Conservation (phyloP, 441 rosid genomes). For the Caryocar brasiliense region DNA sequence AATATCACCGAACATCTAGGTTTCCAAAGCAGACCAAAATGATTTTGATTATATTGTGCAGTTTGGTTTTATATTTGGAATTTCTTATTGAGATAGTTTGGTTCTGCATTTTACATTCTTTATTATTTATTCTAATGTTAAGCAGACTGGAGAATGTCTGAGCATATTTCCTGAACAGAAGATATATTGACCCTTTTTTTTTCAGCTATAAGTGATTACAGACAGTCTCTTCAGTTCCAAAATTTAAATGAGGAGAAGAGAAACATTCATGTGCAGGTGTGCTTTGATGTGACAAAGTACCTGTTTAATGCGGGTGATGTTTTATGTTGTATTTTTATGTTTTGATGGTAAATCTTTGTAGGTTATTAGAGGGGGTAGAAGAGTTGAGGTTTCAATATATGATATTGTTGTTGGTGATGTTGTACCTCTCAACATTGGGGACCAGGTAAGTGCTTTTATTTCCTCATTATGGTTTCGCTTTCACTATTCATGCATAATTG, state of each 20-base stretch:
- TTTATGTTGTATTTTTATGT: slow-evolving; percentile 10
- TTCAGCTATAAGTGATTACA: slow-evolving; percentile 91
- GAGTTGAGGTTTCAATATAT: slow-evolving; percentile 85
- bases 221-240: slow-evolving; percentile 94
- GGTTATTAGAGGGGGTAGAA: slow-evolving; percentile 89
- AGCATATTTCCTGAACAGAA: neutral
- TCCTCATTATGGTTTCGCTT: neutral
- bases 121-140: neutral
- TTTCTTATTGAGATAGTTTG: neutral
- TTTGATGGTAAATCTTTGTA: slow-evolving; percentile 17
- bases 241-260: slow-evolving; percentile 92
- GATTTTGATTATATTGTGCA: too few species aligned
- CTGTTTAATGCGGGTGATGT: too few species aligned
- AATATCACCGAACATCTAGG: too few species aligned
- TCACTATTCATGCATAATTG: neutral
- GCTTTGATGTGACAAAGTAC: too few species aligned
- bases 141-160: neutral
- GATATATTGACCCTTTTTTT: slow-evolving; percentile 6
- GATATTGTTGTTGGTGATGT: slow-evolving; percentile 91
- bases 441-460: slow-evolving; percentile 48
- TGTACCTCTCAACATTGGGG: slow-evolving; percentile 85
- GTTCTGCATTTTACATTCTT: too few species aligned
- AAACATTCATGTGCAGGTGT: slow-evolving; percentile 84
- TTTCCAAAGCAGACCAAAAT: too few species aligned
- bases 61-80: neutral